These are phyloP conservation scores for Wickerhamiella spandovensis DNA, from an alignment of 805 yeast species.

Conservation along the genomic window DNA sequence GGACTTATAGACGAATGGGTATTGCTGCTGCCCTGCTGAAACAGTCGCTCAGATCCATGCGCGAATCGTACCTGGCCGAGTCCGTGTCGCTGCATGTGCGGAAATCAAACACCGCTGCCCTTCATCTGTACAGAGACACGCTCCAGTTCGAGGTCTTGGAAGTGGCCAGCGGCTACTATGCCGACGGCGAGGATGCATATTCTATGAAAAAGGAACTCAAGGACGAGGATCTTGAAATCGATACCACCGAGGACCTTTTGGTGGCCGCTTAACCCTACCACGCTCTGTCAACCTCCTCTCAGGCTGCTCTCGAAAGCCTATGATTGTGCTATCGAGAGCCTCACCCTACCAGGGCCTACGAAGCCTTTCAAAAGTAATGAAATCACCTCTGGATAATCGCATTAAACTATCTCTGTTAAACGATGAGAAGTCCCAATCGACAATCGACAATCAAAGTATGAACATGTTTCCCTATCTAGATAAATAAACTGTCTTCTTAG, in stretches of 20 bases:
- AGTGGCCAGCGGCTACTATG: slow-evolving; percentile 81
- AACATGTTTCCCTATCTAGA: too few species aligned
- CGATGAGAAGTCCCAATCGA: too few species aligned
- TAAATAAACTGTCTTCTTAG: not conserved
- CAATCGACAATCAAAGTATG: too few species aligned
- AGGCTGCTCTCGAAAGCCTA: not conserved
- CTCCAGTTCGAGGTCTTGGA: slow-evolving; percentile 68
- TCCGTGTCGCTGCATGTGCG: slow-evolving; percentile 88
- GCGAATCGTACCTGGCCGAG: slow-evolving; percentile 68
- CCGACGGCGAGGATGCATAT: slow-evolving; percentile 96
- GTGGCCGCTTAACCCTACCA: too few species aligned
- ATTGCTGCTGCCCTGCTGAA: slow-evolving; percentile 76
- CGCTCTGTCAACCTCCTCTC: too few species aligned
- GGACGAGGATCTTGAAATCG: slow-evolving; percentile 15
- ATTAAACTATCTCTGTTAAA: too few species aligned
- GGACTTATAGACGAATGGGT: slow-evolving; percentile 91
- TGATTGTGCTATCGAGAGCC: too few species aligned
- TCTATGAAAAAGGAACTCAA: slow-evolving; percentile 69
- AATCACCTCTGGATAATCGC: too few species aligned
- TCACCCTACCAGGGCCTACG: too few species aligned
- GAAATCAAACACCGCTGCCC: slow-evolving; percentile 84
- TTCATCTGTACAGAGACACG: slow-evolving; percentile 80
- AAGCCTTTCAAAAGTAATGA: too few species aligned
- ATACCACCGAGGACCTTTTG: slow-evolving; percentile 1
- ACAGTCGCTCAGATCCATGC: slow-evolving; percentile 65